phyloP scores from a whole-genome alignment of 169 alveolate genomes.

The Eimeria tenella region DNA sequence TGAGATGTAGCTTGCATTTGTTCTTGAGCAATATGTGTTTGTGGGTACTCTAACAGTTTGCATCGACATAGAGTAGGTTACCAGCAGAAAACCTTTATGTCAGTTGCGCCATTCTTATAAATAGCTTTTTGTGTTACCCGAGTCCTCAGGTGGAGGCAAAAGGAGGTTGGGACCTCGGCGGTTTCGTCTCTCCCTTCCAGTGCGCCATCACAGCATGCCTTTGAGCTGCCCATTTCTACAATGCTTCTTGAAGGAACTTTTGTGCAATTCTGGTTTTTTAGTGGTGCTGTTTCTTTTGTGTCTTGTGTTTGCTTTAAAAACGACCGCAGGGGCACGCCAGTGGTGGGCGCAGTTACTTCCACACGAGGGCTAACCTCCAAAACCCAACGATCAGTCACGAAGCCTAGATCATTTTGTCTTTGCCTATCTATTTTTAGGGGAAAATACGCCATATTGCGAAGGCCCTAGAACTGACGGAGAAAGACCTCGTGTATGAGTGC shows the following conservation, averaged over 20 bases:
- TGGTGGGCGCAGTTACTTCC: slow-evolving; percentile 4
- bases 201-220: not conserved
- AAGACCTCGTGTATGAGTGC: slow-evolving; percentile 77
- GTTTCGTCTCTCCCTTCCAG: slow-evolving; percentile 70
- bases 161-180: slow-evolving; percentile 65
- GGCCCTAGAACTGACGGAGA: slow-evolving; percentile 9
- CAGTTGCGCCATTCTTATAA: not conserved
- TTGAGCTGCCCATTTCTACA: not conserved
- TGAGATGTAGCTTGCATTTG: no score
- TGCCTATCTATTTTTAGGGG: slow-evolving; percentile 3
- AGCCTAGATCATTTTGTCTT: not conserved
- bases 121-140: not conserved
- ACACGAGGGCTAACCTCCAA: not conserved
- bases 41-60: no score
- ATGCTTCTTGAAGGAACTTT: not conserved
- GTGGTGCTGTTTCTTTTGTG: not conserved
- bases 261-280: not conserved
- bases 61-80: no score
- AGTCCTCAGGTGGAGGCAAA: slow-evolving; percentile 14
- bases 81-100: no score
- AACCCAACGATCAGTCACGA: not conserved
- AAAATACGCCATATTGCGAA: slow-evolving; percentile 1
- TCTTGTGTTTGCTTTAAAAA: not conserved
- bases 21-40: no score
- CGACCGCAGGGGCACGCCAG: slow-evolving; percentile 42